Base-by-base conservation (phyloP, 768 basidiomycete species). In the Hortiboletus flavorubellus region DNA sequence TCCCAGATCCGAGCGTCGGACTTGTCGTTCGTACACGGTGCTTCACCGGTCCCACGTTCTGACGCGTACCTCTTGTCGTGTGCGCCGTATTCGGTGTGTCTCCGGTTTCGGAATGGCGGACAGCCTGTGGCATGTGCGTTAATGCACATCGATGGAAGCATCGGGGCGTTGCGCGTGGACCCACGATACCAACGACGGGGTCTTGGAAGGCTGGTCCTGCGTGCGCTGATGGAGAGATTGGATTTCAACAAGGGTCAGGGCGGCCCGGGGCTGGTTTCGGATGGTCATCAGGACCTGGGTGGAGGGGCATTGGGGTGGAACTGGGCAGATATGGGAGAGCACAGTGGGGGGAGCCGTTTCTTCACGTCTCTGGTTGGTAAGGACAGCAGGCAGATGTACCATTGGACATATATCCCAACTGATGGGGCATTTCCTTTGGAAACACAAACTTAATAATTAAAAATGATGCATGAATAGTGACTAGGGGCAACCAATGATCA, bases 271-370 rank as follows among this genome's bases (percentile, higher is more conserved):
- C 11, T 33, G 35, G 12, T n/a, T 29, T 10, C 47, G 41, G 57
- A 48, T 8, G 42, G 31, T 29, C 9, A 56, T 54, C 51, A 21
- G 11, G 64, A 68, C 55, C 41, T 58, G 4, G 53, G 59, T 12
- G 59, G 66, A 12, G 67, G 66, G 11, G 66, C 63, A 1, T 37
- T 65, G 0, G 56, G 61, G 4, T 68, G 64, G 66, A 59, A 61
- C 26, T 67, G 66, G 66, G 41, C 49, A 26, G 61, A 68, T n/a
- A 39, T 46, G 4, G 55, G 31, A 12, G 29, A 6, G 4, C 16
- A 38, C 2, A 12, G 58, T 8, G 14, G 57, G 14, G 57, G 29
- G 8, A 57, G 55, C 3, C 30, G 29, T 23, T 59, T 62, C 31
- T 56, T 68, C 23, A 15, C 31, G 3, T 60, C 58, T 29, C 34